Evolutionary conservation across 768 basidiomycete genomes (phyloP).

Genomic region (Suillus occidentalis): DNA sequence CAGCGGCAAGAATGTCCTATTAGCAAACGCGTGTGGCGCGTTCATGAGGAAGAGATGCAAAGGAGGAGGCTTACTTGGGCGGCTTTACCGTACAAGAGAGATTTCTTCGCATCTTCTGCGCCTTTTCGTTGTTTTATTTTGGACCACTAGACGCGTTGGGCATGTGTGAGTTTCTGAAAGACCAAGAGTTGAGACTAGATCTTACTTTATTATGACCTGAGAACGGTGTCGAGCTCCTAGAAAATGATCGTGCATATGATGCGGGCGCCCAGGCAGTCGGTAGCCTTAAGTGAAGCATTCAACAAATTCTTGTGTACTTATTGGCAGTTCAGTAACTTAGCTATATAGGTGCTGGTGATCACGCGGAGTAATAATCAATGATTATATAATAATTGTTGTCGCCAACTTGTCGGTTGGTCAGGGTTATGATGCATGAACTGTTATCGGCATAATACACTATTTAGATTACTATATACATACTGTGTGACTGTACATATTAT

Average conservation of each 20-base stretch:
- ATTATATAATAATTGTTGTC: not conserved
- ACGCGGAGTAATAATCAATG: no score
- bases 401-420: not conserved
- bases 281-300: conserved; percentile 1
- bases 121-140: conserved; percentile 77
- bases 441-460: not conserved
- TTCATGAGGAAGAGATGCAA: conserved; percentile 2
- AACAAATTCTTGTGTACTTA: not conserved
- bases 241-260: conserved; percentile 10
- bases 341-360: no score
- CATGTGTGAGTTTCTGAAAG: not conserved
- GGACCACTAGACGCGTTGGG: conserved; percentile 54
- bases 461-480: not conserved
- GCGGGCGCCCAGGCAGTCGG: not conserved
- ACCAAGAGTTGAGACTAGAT: not conserved
- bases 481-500: not conserved
- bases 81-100: conserved; percentile 54
- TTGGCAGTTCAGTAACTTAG: not conserved
- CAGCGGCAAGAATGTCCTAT: conserved; percentile 65
- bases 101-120: conserved; percentile 59
- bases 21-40: conserved; percentile 5
- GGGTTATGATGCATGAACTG: no score
- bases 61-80: conserved; percentile 44
- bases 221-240: conserved; percentile 21
- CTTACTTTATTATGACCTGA: conserved; percentile 45